Evolutionary conservation across 371 early-diverging fungal species (phyloP), one percentile per base, ranked within the genome.

Genomic region (Mortierella sp.): DNA sequence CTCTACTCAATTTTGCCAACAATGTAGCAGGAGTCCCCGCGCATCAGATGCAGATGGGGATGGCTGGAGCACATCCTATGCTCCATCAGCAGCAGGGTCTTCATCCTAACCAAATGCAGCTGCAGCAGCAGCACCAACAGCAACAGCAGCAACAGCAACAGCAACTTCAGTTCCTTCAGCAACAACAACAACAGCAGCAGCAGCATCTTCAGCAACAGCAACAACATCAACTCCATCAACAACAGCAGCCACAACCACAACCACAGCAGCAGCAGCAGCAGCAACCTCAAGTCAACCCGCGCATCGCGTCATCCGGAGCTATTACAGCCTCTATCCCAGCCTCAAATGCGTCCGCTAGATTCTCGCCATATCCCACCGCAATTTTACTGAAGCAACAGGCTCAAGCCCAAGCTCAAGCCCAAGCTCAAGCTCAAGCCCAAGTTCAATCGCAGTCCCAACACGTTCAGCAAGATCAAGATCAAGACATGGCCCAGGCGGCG

Each of bases 371-470:
- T 37, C 78, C 77, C 9, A 77, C 78, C 1, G 67, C 78, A 7
- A 77, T 72, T 32, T 61, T 77, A 8, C 22, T 77, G 61, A 77
- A 77, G 62, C 76, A 75, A 22, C 76, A 76, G 40, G 71, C 70
- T 2, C 76, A 76, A 35, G 76, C 76, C 0, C 71, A 70, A 34
- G 76, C 76, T 0, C 69, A 76, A 31, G 67, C 70, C 1, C 76
- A 70, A 54, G 63, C 54, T 1, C 68, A 75, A 19, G 66, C 34
- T 6, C 75, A 64, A 54, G 43, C 68, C 5, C 64, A 61, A 22
- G 61, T 51, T 32, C 67, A 67, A 19, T 42, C 71, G 7, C 59
- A 58, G 32, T 13, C 71, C n/a, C 57, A 54, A 12, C 45, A 22
- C 5, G 17, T 55, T 40, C 56, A 26, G 56, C 53, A 58, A 19